Conservation (phyloP, 2,329 filamentous ascomycete species). For the Leptographium lundbergii region DNA sequence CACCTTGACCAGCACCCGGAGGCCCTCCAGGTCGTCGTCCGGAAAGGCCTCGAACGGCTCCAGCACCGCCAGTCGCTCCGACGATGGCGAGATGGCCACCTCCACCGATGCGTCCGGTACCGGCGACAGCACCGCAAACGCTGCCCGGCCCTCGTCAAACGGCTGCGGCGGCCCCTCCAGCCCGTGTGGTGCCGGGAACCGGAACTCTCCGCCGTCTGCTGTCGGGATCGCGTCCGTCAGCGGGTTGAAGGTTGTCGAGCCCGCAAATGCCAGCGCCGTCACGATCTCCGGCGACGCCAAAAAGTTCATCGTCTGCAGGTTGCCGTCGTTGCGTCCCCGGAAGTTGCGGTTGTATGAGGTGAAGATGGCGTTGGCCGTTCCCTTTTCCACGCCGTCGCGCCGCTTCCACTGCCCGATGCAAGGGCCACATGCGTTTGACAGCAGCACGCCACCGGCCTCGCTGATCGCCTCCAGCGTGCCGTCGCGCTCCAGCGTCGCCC, state of each 20-base stretch:
- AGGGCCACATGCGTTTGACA: conserved; percentile 90
- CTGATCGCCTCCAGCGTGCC: conserved; percentile 77
- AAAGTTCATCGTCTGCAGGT: conserved; percentile 97
- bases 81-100: conserved; percentile 75
- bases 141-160: conserved; percentile 67
- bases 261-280: conserved; percentile 89
- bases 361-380: conserved; percentile 84
- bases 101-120: conserved; percentile 56
- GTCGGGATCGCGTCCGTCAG: conserved; percentile 76
- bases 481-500: conserved; percentile 84
- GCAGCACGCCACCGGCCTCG: conserved; percentile 72
- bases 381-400: conserved; percentile 73
- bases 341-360: conserved; percentile 99
- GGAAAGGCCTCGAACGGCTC: conserved; percentile 87
- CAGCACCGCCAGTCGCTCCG: conserved; percentile 76
- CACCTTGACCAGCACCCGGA: conserved; percentile 89
- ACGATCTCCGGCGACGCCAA: conserved; percentile 93
- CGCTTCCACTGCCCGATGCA: conserved; percentile 95
- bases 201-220: conserved; percentile 69
- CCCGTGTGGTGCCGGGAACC: conserved; percentile 69
- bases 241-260: conserved; percentile 90
- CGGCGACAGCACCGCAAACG: conserved; percentile 61
- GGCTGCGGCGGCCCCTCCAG: conserved; percentile 46
- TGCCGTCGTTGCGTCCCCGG: conserved; percentile 91
- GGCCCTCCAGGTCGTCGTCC: conserved; percentile 54